A percentile compares a stretch with the other conserved stretches of the same genome.
phyloP scores from a whole-genome alignment of 1,284 basidiomycete species.

The Inonotus hispidus region DNA sequence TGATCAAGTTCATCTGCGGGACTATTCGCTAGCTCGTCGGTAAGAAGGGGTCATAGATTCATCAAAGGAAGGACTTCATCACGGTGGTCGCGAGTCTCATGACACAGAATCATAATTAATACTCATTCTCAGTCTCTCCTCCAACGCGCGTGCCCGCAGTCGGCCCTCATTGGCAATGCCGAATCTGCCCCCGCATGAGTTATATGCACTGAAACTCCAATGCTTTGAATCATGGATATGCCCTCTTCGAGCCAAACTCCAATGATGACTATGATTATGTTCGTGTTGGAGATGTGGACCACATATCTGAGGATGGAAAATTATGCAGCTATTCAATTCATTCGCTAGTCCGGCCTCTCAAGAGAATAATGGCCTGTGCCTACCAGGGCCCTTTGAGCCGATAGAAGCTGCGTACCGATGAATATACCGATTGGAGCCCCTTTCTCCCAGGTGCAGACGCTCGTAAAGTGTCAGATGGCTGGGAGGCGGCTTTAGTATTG shows the following conservation, averaged over 20 bases:
- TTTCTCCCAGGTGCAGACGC: background rate
- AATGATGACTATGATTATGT: background rate
- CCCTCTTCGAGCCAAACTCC: slow-evolving; percentile 3
- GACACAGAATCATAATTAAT: no score
- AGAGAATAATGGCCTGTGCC: background rate
- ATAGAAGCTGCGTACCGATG: background rate
- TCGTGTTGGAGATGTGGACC: slow-evolving; percentile 4
- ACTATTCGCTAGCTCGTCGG: no score
- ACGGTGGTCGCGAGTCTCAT: no score
- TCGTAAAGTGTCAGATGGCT: background rate
- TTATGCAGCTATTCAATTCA: slow-evolving; percentile 3
- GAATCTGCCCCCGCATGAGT: slow-evolving; percentile 4
- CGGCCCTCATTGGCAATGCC: no score
- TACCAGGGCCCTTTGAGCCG: background rate
- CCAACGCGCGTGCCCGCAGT: no score
- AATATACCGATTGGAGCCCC: background rate
- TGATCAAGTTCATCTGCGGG: no score
- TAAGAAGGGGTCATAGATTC: no score
- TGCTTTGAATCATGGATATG: background rate
- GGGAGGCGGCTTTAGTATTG: background rate
- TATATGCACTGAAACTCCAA: background rate
- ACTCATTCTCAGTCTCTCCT: no score
- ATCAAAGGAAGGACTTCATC: no score
- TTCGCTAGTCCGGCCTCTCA: background rate
- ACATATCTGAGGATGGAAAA: slow-evolving; percentile 2